Evolutionary conservation across 2,329 filamentous ascomycete genomes (phyloP).

Genomic region (Scopulariopsis brevicaulis): DNA sequence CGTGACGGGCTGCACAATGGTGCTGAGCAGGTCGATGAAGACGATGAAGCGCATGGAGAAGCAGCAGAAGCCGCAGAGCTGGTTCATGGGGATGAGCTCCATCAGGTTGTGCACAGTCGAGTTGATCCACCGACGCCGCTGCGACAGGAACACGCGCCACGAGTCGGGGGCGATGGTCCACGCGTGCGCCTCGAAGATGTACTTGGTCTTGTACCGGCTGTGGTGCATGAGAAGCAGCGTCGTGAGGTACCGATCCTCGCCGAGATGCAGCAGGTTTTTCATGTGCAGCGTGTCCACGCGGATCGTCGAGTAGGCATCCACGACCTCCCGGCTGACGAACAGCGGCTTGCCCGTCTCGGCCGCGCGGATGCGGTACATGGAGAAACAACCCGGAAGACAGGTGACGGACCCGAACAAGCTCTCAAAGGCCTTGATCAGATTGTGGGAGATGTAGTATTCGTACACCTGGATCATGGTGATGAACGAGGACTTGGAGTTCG

Average conservation of each 20-base stretch:
- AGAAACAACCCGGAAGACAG: slow-evolving; percentile 96
- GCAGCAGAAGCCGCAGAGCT: slow-evolving; percentile 98
- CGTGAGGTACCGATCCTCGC: slow-evolving; percentile 95
- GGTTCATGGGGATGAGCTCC: slow-evolving; percentile 83
- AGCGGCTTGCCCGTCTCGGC: slow-evolving; percentile 91
- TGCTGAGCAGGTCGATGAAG: slow-evolving; percentile 86
- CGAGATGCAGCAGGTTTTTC: slow-evolving; percentile 94
- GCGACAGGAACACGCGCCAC: slow-evolving; percentile 90
- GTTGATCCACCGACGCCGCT: slow-evolving; percentile 99
- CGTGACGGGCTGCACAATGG: slow-evolving; percentile 82
- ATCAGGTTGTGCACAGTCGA: slow-evolving; percentile 96
- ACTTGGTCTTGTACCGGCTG: slow-evolving; percentile 95
- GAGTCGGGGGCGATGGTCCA: slow-evolving; percentile 96
- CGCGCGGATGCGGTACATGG: slow-evolving; percentile 95
- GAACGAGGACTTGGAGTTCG: slow-evolving; percentile 85
- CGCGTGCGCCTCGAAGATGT: slow-evolving; percentile 80
- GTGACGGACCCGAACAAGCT: slow-evolving; percentile 95
- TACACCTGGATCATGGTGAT: slow-evolving; percentile 99
- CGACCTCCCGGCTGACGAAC: slow-evolving; percentile 87
- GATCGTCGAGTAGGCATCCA: slow-evolving; percentile 80
- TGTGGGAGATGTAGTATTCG: slow-evolving; percentile 99
- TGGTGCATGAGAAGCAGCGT: slow-evolving; percentile 90
- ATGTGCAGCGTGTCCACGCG: slow-evolving; percentile 96
- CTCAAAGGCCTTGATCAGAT: slow-evolving; percentile 93
- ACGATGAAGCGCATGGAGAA: slow-evolving; percentile 99